Evolutionary conservation across 805 yeast genomes (phyloP).

Genomic region (Pichia phayaonensis): DNA sequence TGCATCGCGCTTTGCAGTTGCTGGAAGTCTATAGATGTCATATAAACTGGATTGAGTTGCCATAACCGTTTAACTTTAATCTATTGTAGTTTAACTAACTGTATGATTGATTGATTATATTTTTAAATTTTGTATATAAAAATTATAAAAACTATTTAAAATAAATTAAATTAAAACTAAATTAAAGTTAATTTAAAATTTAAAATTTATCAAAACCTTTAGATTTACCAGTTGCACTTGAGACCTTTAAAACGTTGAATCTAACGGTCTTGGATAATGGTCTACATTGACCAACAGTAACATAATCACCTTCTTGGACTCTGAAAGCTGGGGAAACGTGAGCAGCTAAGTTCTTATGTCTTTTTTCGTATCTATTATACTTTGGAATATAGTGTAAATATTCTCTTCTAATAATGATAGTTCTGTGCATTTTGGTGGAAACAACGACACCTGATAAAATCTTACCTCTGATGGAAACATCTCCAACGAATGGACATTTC

Average conservation of each 20-base stretch:
- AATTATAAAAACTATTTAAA: neutral
- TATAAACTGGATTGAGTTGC: no score
- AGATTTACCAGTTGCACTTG: conserved; percentile 78
- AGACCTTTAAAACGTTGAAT: conserved; percentile 97
- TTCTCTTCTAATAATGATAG: conserved; percentile 99
- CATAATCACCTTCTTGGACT: conserved; percentile 97
- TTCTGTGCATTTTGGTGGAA: conserved; percentile 99
- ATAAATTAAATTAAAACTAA: neutral
- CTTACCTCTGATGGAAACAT: conserved; percentile 98
- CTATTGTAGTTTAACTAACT: no score
- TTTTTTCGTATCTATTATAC: conserved; percentile 99
- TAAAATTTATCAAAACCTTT: conserved; percentile 97
- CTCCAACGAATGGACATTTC: conserved; percentile 99
- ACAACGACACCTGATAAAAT: conserved; percentile 99
- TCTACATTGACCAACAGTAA: conserved; percentile 99
- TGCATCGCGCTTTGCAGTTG: no score
- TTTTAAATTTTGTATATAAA: neutral
- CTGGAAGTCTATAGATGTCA: no score
- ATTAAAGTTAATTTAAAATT: conserved; percentile 23
- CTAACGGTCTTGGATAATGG: conserved; percentile 99
- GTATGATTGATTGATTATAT: neutral
- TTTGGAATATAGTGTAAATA: conserved; percentile 99
- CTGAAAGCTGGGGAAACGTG: conserved; percentile 99
- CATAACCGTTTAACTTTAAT: no score
- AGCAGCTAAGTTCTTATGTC: conserved; percentile 99